Evolutionary conservation across 768 basidiomycete genomes (phyloP).

Genomic region (Tricholoma hemisulphureum): DNA sequence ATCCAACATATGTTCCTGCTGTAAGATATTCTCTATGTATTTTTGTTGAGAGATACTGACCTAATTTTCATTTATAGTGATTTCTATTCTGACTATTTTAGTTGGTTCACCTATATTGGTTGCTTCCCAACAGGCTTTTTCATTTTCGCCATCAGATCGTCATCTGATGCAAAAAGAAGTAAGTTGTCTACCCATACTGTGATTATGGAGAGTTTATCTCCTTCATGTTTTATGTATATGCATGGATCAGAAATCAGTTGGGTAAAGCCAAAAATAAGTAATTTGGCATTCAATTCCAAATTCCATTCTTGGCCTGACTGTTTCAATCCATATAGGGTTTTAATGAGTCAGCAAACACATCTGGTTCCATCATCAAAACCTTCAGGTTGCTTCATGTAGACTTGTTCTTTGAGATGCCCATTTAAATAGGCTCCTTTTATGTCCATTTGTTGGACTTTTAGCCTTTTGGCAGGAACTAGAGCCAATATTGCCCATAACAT

Average conservation of each 20-base stretch:
- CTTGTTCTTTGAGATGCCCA: slow-evolving; percentile 13
- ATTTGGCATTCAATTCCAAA: background rate
- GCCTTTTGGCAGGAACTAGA: slow-evolving; percentile 14
- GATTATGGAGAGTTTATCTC: background rate
- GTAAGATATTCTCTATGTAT: too few relatives aligned
- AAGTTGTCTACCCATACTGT: background rate
- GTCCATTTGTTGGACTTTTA: background rate
- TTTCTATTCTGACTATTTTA: background rate
- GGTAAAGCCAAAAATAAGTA: background rate
- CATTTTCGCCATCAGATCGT: background rate
- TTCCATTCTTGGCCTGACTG: too few relatives aligned
- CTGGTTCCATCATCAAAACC: too few relatives aligned
- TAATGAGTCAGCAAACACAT: too few relatives aligned
- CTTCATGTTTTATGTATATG: background rate
- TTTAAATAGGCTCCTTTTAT: slow-evolving; percentile 12
- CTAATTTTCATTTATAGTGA: background rate
- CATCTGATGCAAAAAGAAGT: background rate
- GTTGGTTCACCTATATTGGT: background rate
- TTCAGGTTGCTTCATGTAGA: slow-evolving; percentile 29
- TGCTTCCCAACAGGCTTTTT: background rate
- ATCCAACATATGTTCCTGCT: background rate
- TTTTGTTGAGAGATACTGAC: background rate
- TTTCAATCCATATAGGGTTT: too few relatives aligned
- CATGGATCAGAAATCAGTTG: background rate
- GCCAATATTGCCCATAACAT: slow-evolving; percentile 20